phyloP scores from a whole-genome alignment of 2,329 filamentous ascomycete genomes.

The Trematosphaeria pertusa region DNA sequence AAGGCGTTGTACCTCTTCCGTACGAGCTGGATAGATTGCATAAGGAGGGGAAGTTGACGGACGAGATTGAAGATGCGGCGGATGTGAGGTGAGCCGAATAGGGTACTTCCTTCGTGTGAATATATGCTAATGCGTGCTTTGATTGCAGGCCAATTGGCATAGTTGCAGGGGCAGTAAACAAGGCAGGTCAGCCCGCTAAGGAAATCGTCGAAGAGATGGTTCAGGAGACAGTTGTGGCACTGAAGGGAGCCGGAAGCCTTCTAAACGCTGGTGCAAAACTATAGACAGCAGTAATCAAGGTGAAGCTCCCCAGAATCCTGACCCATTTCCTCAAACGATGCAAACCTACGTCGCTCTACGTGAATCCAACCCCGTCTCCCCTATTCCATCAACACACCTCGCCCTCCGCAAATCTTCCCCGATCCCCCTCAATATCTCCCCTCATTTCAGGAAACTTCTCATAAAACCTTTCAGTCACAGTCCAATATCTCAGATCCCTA shows the following conservation, averaged over 20 bases:
- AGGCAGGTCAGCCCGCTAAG: slow-evolving; percentile 25
- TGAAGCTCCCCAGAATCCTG: too few relatives aligned
- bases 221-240: slow-evolving; percentile 25
- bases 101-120: not conserved
- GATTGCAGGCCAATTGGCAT: slow-evolving; percentile 30
- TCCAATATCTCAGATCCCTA: slow-evolving; percentile 35
- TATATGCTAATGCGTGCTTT: slow-evolving; percentile 2
- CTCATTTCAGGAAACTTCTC: slow-evolving; percentile 37
- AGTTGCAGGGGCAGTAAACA: slow-evolving; percentile 33
- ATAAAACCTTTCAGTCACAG: slow-evolving; percentile 32
- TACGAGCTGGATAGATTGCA: slow-evolving; percentile 33
- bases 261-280: slow-evolving; percentile 25
- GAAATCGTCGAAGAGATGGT: slow-evolving; percentile 38
- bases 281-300: too few relatives aligned
- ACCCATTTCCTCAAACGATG: too few relatives aligned
- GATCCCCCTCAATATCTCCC: slow-evolving; percentile 40
- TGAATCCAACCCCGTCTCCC: too few relatives aligned
- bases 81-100: slow-evolving; percentile 24
- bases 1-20: slow-evolving; percentile 29
- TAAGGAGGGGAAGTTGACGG: slow-evolving; percentile 35
- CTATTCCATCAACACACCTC: too few relatives aligned
- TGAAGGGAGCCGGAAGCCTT: slow-evolving; percentile 22
- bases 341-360: too few relatives aligned
- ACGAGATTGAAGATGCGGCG: slow-evolving; percentile 36
- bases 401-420: too few relatives aligned